phyloP scores from a whole-genome alignment of 2,329 filamentous ascomycete species.

The Hawksworthiomyces lignivorus region DNA sequence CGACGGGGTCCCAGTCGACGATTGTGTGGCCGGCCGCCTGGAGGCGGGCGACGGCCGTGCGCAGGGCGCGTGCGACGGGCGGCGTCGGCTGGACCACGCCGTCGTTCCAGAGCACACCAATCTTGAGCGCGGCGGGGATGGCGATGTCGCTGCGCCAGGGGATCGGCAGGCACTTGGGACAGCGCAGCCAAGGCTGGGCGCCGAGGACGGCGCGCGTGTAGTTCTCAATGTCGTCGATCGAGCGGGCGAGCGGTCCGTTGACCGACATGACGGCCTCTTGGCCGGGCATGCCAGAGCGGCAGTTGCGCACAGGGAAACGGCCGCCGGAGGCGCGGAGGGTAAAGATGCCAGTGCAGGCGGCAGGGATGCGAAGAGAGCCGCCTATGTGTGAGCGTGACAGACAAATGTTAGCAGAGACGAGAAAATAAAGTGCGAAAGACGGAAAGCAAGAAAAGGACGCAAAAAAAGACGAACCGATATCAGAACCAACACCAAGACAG shows the following conservation, averaged over 20 bases:
- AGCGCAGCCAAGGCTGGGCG: constrained; percentile 46
- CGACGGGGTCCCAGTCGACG: constrained; percentile 40
- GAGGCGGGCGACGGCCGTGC: constrained; percentile 35
- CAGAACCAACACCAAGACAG: constrained; percentile 54
- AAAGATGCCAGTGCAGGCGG: constrained; percentile 51
- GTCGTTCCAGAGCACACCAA: constrained; percentile 60
- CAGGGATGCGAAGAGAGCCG: constrained; percentile 45
- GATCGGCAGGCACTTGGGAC: constrained; percentile 51
- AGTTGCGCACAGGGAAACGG: constrained; percentile 48
- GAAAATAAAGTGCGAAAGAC: not conserved
- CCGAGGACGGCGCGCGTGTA: constrained; percentile 46
- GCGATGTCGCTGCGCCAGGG: constrained; percentile 37
- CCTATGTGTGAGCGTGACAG: constrained; percentile 23
- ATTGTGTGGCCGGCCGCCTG: constrained; percentile 41
- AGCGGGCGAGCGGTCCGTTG: constrained; percentile 54
- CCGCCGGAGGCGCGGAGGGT: constrained; percentile 50
- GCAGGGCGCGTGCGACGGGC: constrained; percentile 51
- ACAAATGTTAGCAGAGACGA: not conserved
- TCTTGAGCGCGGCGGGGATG: constrained; percentile 29
- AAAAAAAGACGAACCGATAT: constrained; percentile 37
- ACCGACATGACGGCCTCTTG: constrained; percentile 58
- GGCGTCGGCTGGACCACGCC: constrained; percentile 58
- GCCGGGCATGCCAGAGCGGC: constrained; percentile 51
- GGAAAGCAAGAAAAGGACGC: not conserved
- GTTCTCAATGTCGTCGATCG: constrained; percentile 45